These are phyloP conservation scores for Lipomyces oligophaga DNA, from an alignment of 805 yeast genomes.

Conservation along the genomic window DNA sequence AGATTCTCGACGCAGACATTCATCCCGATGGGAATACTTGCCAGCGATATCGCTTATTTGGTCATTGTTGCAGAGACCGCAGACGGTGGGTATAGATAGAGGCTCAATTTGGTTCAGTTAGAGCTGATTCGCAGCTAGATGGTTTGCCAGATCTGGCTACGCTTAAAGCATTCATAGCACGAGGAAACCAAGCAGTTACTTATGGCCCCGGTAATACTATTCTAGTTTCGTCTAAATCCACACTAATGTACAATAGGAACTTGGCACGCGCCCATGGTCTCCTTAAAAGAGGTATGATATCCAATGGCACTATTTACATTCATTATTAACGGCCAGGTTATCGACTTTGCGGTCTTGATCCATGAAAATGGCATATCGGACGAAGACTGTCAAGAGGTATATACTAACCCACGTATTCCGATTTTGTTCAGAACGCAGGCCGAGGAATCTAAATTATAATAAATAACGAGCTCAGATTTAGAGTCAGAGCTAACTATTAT, in stretches of 20 bases:
- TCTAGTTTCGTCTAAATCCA: neutral
- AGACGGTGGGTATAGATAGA: slow-evolving; percentile 38
- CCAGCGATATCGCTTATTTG: slow-evolving; percentile 53
- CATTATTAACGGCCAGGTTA: slow-evolving; percentile 34
- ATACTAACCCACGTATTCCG: slow-evolving; percentile 56
- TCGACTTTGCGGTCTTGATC: slow-evolving; percentile 85
- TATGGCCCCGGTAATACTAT: slow-evolving; percentile 24
- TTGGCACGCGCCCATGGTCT: slow-evolving; percentile 98
- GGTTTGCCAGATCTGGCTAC: slow-evolving; percentile 60
- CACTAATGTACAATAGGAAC: slow-evolving; percentile 42
- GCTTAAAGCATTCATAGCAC: slow-evolving; percentile 65
- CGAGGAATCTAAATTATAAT: neutral
- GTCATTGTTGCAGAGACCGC: slow-evolving; percentile 72
- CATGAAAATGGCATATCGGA: slow-evolving; percentile 76
- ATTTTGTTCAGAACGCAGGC: slow-evolving; percentile 31
- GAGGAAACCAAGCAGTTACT: slow-evolving; percentile 84
- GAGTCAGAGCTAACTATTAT: too few species aligned
- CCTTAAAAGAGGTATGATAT: slow-evolving; percentile 47
- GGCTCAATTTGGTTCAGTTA: slow-evolving; percentile 31
- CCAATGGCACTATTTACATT: too few species aligned
- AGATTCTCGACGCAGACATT: slow-evolving; percentile 87
- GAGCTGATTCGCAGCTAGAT: slow-evolving; percentile 34
- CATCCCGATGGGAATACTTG: slow-evolving; percentile 74
- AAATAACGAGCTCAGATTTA: too few species aligned
- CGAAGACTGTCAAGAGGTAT: slow-evolving; percentile 80